Base-by-base conservation (phyloP, 2,329 filamentous ascomycete genomes). In the Mariannaea sp. region DNA sequence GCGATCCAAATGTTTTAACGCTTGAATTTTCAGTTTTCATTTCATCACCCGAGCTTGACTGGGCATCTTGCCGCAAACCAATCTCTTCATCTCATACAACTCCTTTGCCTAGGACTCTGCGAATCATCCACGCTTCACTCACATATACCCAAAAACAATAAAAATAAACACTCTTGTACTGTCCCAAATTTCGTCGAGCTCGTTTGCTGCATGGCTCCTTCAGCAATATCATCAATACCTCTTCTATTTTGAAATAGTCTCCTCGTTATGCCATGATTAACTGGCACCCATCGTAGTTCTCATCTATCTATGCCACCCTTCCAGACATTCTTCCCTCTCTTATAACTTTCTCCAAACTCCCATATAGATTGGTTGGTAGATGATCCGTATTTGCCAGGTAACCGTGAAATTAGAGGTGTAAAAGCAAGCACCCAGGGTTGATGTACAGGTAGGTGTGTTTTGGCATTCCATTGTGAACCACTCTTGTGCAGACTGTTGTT, bases 131-230 rank as follows among this genome's bases (percentile, higher is more conserved):
- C 42, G 30, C 38, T 57, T 50, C 55, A 27, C 33, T 44, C 30
- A 20, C 32, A 27, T 48, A 54, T 44, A 48, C 47, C 55, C 51
- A 57, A 55, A n/a, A 42, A 41, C 41, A 46, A 42, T 53, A 33
- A n/a, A n/a, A n/a, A n/a, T n/a, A n/a, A n/a, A n/a, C n/a, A n/a
- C n/a, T 41, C 45, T 40, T 27, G 30, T 12, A 29, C 39, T 40
- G 24, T 16, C 13, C 43, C 39, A n/a, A 16, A n/a, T 26, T 30
- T 52, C 38, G 33, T 56, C 33, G 22, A 43, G 36, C 19, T 40
- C 53, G 40, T 55, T 14, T 47, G 32, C 47, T 47, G 12, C 47
- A n/a, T 51, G 29, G 13, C 42, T 26, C 13, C 36, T 32, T 10
- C 27, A 29, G n/a, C 8, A 20, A 24, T 26, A n/a, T 45, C 51